Evolutionary conservation across 345 rosid genomes (phyloP).

Genomic region (Reutealis trisperma): DNA sequence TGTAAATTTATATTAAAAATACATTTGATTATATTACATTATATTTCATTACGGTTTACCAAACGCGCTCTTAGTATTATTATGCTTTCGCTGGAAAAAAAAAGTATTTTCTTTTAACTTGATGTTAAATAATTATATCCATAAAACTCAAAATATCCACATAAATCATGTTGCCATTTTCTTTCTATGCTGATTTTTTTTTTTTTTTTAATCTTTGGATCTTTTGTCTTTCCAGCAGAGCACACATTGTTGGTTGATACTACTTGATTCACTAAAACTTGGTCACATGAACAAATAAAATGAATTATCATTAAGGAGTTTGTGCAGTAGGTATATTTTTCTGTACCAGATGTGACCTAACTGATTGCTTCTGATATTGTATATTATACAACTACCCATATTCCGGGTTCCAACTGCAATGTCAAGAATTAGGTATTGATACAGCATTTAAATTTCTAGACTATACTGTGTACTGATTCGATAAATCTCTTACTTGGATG

Average conservation of each 20-base stretch:
- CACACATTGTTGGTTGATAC: background rate
- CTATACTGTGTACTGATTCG: background rate
- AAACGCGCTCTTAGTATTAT: background rate
- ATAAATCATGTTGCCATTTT: background rate
- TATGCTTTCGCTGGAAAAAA: background rate
- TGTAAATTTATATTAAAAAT: too few species aligned
- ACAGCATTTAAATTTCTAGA: background rate
- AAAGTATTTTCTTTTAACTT: background rate
- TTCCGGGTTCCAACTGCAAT: background rate
- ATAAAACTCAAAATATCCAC: background rate
- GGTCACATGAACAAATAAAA: background rate
- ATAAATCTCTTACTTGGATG: background rate
- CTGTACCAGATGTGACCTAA: background rate
- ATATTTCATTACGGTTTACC: too few species aligned
- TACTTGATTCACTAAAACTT: conserved; percentile 1
- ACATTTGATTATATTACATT: too few species aligned
- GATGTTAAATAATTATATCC: conserved; percentile 3
- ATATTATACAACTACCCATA: background rate
- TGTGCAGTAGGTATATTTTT: background rate
- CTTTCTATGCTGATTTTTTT: background rate
- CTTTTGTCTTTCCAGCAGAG: conserved; percentile 14
- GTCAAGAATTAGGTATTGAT: background rate
- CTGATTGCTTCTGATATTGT: background rate
- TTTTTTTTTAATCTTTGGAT: background rate
- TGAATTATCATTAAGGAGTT: background rate